These are phyloP conservation scores for Xylaria sp. DNA, from an alignment of 2,329 filamentous ascomycete genomes.

Conservation along the genomic window DNA sequence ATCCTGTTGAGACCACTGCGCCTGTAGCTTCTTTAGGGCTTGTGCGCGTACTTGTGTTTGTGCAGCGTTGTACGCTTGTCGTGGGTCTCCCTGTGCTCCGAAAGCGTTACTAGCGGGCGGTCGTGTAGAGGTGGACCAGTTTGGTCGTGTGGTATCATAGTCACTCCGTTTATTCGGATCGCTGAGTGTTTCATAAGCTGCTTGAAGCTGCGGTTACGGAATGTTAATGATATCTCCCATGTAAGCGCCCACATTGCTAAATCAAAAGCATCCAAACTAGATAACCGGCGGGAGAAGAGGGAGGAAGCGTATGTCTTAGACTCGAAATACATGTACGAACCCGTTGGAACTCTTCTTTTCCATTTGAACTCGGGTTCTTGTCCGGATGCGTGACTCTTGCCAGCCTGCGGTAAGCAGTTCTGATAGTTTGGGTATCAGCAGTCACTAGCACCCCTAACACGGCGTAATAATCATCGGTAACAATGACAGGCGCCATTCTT, in stretches of 20 bases:
- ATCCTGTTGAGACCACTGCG: background rate
- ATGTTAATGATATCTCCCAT: background rate
- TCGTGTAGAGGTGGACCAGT: background rate
- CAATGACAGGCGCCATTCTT: slow-evolving; percentile 2
- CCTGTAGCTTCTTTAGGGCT: slow-evolving; percentile 1
- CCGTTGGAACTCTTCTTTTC: slow-evolving; percentile 5
- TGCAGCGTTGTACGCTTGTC: background rate
- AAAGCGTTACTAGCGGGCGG: background rate
- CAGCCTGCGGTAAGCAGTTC: slow-evolving; percentile 5
- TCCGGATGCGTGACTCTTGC: slow-evolving; percentile 4
- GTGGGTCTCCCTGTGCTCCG: background rate
- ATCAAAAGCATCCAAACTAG: background rate
- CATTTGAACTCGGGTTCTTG: slow-evolving; percentile 5
- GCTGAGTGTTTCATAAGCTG: slow-evolving; percentile 22
- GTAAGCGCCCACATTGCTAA: background rate
- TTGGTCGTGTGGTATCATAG: slow-evolving; percentile 2
- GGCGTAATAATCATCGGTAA: slow-evolving; percentile 4
- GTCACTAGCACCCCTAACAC: background rate
- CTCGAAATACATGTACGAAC: background rate
- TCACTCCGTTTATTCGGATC: slow-evolving; percentile 11
- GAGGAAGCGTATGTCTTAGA: background rate
- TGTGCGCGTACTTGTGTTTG: background rate
- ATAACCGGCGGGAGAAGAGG: too few species aligned
- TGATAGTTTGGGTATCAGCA: background rate
- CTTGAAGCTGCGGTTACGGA: slow-evolving; percentile 7